A percentile compares a stretch with the other conserved stretches of the same genome.
Evolutionary conservation across 805 yeast species (phyloP).

Genomic region (Wickerhamomyces mucosus): DNA sequence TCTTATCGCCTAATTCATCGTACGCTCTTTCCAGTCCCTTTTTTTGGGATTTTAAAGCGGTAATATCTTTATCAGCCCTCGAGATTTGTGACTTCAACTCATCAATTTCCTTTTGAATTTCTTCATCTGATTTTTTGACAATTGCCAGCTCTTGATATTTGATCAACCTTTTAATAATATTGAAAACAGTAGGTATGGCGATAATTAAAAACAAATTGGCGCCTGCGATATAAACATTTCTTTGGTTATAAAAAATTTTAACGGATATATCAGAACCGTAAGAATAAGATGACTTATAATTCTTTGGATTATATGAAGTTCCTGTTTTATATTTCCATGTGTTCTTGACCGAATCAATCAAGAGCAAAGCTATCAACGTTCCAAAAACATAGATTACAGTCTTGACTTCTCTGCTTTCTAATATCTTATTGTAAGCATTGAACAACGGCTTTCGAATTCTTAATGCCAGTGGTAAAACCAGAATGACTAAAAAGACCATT

Average conservation of each 20-base stretch:
- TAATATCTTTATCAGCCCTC: slow-evolving; percentile 34
- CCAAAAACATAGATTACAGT: slow-evolving; percentile 35
- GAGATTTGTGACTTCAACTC: slow-evolving; percentile 28
- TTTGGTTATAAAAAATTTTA: slow-evolving; percentile 50
- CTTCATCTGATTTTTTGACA: slow-evolving; percentile 9
- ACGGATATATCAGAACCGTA: slow-evolving; percentile 44
- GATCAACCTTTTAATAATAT: slow-evolving; percentile 43
- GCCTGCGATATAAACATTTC: slow-evolving; percentile 55
- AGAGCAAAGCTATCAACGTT: slow-evolving; percentile 37
- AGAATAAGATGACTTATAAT: slow-evolving; percentile 15
- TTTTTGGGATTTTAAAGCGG: slow-evolving; percentile 40
- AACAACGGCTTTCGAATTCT: slow-evolving; percentile 35
- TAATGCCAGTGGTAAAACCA: slow-evolving; percentile 49
- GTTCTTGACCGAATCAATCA: slow-evolving; percentile 45
- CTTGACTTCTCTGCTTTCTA: slow-evolving; percentile 30
- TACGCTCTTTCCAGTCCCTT: slow-evolving; percentile 39
- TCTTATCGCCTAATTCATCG: slow-evolving; percentile 29
- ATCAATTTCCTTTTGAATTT: slow-evolving; percentile 9
- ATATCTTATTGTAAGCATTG: slow-evolving; percentile 25
- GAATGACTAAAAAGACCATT: slow-evolving; percentile 36
- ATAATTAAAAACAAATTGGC: slow-evolving; percentile 47
- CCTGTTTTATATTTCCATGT: slow-evolving; percentile 23
- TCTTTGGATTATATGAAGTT: slow-evolving; percentile 18
- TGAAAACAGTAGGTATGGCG: slow-evolving; percentile 45
- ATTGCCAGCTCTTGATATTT: slow-evolving; percentile 30